Evolutionary conservation across 129 eudicot genomes (phyloP).

Genomic region (Artemisia tridentata): DNA sequence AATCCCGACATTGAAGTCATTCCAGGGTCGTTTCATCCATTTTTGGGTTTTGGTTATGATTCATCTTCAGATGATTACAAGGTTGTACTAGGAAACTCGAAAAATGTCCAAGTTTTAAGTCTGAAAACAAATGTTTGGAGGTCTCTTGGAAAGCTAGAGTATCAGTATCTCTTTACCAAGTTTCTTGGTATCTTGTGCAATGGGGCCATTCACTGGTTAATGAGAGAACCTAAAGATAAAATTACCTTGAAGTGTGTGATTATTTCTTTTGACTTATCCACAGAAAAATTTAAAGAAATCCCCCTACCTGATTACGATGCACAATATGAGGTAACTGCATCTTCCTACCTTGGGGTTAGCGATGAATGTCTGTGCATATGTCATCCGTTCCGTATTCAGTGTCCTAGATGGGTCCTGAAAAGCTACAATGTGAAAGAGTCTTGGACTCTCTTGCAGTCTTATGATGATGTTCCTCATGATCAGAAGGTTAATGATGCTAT

Average conservation of each 20-base stretch:
- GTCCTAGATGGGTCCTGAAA: background rate
- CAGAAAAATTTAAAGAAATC: slow-evolving; percentile 6
- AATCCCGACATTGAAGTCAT: background rate
- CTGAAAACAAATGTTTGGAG: slow-evolving; percentile 15
- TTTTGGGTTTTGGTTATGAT: slow-evolving; percentile 17
- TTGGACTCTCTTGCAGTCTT: background rate
- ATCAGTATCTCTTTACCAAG: background rate
- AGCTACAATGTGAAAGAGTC: background rate
- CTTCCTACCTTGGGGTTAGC: background rate
- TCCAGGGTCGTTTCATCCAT: too few species aligned
- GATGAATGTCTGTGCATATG: background rate
- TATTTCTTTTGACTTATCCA: background rate
- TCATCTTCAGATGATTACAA: slow-evolving; percentile 3
- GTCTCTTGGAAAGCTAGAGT: background rate
- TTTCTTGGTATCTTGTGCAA: slow-evolving; percentile 1
- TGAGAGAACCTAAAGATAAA: background rate
- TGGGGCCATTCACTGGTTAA: slow-evolving; percentile 4
- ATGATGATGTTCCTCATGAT: background rate
- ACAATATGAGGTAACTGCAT: too few species aligned
- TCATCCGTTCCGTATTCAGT: too few species aligned
- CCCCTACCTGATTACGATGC: background rate
- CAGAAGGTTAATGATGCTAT: background rate
- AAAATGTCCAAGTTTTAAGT: background rate
- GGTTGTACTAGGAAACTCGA: background rate
- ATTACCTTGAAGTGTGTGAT: background rate